A percentile compares a stretch with the other conserved stretches of the same genome.
Evolutionary conservation across 352 stramenopile species (phyloP).

Genomic region (Chloridella minuta): DNA sequence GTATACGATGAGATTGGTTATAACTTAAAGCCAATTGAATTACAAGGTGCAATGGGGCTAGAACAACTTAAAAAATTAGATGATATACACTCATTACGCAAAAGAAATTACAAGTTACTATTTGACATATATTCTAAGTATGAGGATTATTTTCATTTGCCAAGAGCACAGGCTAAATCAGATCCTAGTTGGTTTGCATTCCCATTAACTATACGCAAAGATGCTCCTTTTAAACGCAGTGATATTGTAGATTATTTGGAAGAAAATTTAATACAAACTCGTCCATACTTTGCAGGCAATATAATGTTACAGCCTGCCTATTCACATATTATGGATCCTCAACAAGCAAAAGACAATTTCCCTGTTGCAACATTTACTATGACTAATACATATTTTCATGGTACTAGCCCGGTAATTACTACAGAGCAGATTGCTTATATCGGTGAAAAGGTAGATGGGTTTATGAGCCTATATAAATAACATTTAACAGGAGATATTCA

Average conservation of each 20-base stretch:
- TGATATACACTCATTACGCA: not conserved
- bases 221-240: not conserved
- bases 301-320: not conserved
- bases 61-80: not conserved
- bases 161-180: not conserved
- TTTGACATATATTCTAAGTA: not conserved
- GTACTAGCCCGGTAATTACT: too few relatives aligned
- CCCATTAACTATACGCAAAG: not conserved
- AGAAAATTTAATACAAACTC: not conserved
- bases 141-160: slow-evolving; percentile 1
- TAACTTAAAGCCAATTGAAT: not conserved
- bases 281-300: not conserved
- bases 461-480: too few relatives aligned
- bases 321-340: too few relatives aligned
- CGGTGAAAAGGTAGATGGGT: too few relatives aligned
- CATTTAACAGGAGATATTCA: too few relatives aligned
- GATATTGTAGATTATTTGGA: not conserved
- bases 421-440: too few relatives aligned
- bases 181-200: slow-evolving; percentile 7
- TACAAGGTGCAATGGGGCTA: not conserved
- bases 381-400: too few relatives aligned
- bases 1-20: not conserved
- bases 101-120: not conserved
- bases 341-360: too few relatives aligned
- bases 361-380: too few relatives aligned